A percentile compares a stretch with the other conserved stretches of the same genome.
Evolutionary conservation across 192 early-diverging fungal genomes (phyloP).

Genomic region (Coemansia javaensis): DNA sequence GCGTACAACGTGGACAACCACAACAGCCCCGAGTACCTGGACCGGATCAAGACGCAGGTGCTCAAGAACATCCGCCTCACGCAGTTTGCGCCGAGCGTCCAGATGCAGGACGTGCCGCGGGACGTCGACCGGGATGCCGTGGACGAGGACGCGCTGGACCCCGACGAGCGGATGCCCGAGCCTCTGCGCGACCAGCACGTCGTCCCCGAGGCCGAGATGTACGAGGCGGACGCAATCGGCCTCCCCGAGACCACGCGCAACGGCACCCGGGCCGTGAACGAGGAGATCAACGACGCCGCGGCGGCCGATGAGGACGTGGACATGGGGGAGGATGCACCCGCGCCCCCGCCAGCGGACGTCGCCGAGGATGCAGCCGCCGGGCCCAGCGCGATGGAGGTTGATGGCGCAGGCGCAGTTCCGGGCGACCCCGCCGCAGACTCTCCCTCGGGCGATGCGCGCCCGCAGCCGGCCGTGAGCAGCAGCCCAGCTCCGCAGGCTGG

Average conservation of each 20-base stretch:
- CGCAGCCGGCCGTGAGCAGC: neutral
- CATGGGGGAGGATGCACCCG: slow-evolving; percentile 13
- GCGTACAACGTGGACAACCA: slow-evolving; percentile 83
- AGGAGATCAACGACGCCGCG: slow-evolving; percentile 27
- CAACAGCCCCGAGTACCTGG: slow-evolving; percentile 82
- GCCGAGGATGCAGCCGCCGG: neutral
- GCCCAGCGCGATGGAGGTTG: slow-evolving; percentile 17
- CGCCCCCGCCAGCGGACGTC: neutral
- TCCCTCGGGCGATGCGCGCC: neutral
- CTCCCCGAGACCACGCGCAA: slow-evolving; percentile 21
- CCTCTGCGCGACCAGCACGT: slow-evolving; percentile 41
- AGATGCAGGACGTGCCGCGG: slow-evolving; percentile 51
- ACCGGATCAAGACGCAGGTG: slow-evolving; percentile 60
- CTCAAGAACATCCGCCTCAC: slow-evolving; percentile 61
- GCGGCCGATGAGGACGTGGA: slow-evolving; percentile 7
- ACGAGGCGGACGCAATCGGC: slow-evolving; percentile 49
- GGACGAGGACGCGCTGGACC: slow-evolving; percentile 44
- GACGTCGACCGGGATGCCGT: slow-evolving; percentile 35
- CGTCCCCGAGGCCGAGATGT: slow-evolving; percentile 49
- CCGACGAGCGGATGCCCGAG: slow-evolving; percentile 50
- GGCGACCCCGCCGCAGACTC: neutral
- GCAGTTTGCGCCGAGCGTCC: slow-evolving; percentile 58
- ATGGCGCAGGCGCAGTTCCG: neutral
- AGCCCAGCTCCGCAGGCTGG: neutral
- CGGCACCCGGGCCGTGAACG: slow-evolving; percentile 42